phyloP scores from a whole-genome alignment of 2,329 filamentous ascomycete genomes.

The Xylaria sp. region DNA sequence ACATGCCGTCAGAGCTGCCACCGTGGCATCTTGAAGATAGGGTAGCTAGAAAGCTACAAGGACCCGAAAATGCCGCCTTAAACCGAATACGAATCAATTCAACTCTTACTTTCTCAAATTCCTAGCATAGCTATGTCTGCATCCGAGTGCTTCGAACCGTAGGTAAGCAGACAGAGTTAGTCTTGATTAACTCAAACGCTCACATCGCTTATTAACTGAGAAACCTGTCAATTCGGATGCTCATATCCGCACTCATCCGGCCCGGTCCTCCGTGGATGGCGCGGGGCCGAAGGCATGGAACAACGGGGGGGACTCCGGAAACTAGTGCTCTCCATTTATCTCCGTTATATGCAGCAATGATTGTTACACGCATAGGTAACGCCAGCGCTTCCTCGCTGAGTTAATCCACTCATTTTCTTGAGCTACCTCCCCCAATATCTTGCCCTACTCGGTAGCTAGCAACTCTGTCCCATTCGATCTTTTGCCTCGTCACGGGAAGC shows the following conservation, averaged over 20 bases:
- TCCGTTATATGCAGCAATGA: constrained; percentile 14
- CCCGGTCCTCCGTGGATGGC: constrained; percentile 7
- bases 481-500: constrained; percentile 94
- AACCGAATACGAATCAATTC: background rate
- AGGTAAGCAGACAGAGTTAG: background rate
- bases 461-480: constrained; percentile 99
- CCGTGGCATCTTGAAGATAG: too few species aligned
- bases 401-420: constrained; percentile 50
- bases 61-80: background rate
- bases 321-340: constrained; percentile 9
- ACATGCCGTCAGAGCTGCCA: background rate
- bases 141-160: background rate
- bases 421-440: constrained; percentile 74
- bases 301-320: constrained; percentile 4
- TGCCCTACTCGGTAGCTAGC: constrained; percentile 86
- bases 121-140: too few species aligned
- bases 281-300: background rate
- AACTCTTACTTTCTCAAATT: too few species aligned
- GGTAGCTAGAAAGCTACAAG: too few species aligned
- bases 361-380: constrained; percentile 19
- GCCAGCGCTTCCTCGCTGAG: constrained; percentile 7
- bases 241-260: constrained; percentile 12
- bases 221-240: background rate
- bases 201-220: background rate
- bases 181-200: background rate